Evolutionary conservation across 768 basidiomycete genomes (phyloP), one percentile per base, ranked within the genome.

Genomic region (Russula ochroleuca): DNA sequence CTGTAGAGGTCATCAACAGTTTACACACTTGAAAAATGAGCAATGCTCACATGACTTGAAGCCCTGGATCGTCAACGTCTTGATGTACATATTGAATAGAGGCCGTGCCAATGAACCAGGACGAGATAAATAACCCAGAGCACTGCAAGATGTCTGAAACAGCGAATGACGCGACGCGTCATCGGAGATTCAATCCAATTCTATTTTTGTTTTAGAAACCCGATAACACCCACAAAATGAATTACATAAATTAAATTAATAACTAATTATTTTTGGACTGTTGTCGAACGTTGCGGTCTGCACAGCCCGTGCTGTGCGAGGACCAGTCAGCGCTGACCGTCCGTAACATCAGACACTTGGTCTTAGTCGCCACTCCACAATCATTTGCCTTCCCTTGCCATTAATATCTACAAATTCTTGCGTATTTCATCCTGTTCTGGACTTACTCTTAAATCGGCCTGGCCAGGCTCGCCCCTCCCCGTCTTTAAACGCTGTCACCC

Each of bases 41-140:
- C 45, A 25, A 21, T n/a, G 74, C 83, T 69, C 72, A 90, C 89
- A 99, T n/a, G 94, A 97, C 77, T 99, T 99, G 83, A 99, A 98
- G 63, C 95, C 95, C 75, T 93, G 88, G 63, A 94, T 89, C 1
- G 92, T 93, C 35, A 94, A 76, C 21, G 92, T 92, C 73, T 94
- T 92, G 74, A 94, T 93, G 71, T 86, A 87, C 89, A 91, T 91
- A 14, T 61, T 51, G 40, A 43, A 33, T 31, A 59, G 19, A 40
- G 10, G 10, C 40, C 14, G 23, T 23, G 23, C 11, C 10, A 25
- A 28, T 10, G 19, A 17, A 25, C 17, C 10, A 25, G 2, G 60
- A 41, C 40, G 28, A 17, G 21, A 35, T 17, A 23, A 14, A n/a
- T 19, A 37, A n/a, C 59, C 21, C 23, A 48, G 53, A 45, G 19